These are phyloP conservation scores for Rhodotorula taiwanensis DNA, from an alignment of 768 basidiomycete genomes.

Conservation along the genomic window DNA sequence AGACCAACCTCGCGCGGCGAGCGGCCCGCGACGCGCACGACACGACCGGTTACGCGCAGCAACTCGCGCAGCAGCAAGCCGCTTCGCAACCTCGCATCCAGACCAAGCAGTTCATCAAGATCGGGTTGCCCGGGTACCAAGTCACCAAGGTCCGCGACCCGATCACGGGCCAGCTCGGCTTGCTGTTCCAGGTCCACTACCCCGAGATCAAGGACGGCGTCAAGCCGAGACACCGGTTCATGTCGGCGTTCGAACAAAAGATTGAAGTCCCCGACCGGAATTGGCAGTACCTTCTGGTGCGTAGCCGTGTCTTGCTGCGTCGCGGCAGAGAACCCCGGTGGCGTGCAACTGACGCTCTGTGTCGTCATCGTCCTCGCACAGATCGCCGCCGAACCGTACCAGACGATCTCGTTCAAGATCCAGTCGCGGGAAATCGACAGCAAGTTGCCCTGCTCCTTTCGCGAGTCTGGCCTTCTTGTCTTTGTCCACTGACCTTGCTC, in stretches of 20 bases:
- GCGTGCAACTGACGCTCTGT: not conserved
- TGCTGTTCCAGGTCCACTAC: constrained; percentile 89
- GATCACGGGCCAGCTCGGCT: constrained; percentile 73
- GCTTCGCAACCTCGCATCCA: constrained; percentile 53
- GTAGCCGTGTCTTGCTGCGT: too few species aligned
- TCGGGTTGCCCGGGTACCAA: constrained; percentile 81
- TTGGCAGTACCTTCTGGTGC: constrained; percentile 92
- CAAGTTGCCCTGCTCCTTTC: constrained; percentile 52
- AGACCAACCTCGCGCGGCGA: constrained; percentile 92
- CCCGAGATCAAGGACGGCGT: constrained; percentile 82
- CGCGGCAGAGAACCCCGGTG: too few species aligned
- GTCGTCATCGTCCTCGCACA: constrained; percentile 42
- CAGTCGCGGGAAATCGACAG: constrained; percentile 80
- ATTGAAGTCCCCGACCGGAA: constrained; percentile 89
- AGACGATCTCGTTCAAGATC: constrained; percentile 98
- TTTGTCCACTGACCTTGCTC: not conserved
- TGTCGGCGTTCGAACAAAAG: constrained; percentile 97
- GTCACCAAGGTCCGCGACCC: constrained; percentile 94
- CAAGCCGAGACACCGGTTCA: constrained; percentile 78
- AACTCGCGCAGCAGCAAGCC: constrained; percentile 36
- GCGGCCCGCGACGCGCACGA: constrained; percentile 98
- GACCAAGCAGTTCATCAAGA: constrained; percentile 93
- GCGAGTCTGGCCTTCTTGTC: constrained; percentile 72
- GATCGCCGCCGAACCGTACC: constrained; percentile 99
- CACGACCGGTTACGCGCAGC: constrained; percentile 75